Evolutionary conservation across 1,139 yeast species (phyloP), one percentile per base, ranked within the genome.

Genomic region (Scheffersomyces stambukii): DNA sequence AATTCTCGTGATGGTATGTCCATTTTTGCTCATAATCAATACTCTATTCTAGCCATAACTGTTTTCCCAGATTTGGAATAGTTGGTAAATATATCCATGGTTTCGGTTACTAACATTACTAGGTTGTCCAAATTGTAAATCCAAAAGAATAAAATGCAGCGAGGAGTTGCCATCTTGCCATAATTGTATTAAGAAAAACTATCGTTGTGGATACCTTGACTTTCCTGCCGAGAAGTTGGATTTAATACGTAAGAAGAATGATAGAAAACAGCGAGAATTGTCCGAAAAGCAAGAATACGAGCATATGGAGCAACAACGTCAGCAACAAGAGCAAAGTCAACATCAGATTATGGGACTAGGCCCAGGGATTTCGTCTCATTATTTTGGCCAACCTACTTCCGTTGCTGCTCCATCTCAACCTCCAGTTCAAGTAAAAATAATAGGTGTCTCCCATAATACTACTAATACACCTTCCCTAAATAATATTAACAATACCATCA

Each of bases 51-150:
- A 23, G 10, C n/a, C 16, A 16, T 21, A 10, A 19, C 7, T 8
- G 23, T 11, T 18, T 12, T 12, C 13, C 6, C 16, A 13, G n/a
- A 21, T 13, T 14, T 8, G 19, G 21, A n/a, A n/a, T n/a, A n/a
- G n/a, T 10, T 24, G 9, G 4, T 9, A 14, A 10, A 13, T 12
- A 16, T 5, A 11, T 19, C 16, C 28, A 4, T n/a, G 6, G 14
- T 6, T 18, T 6, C 4, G 16, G 4, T 21, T 27, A 33, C 35
- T 33, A 29, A 35, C 38, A 5, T n/a, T 12, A 9, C 19, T 13
- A 47, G 56, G 62, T 3, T 66, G 72, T 36, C 71, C 72, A 5
- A 65, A 65, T 42, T 66, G 73, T 45, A 61, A 63, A 32, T 55
- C 60, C 7, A 64, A 61, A 36, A 46, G 73, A 40, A 62, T 66